phyloP scores from a whole-genome alignment of 78 protist genomes.

The Dictyostelium discoideum region DNA sequence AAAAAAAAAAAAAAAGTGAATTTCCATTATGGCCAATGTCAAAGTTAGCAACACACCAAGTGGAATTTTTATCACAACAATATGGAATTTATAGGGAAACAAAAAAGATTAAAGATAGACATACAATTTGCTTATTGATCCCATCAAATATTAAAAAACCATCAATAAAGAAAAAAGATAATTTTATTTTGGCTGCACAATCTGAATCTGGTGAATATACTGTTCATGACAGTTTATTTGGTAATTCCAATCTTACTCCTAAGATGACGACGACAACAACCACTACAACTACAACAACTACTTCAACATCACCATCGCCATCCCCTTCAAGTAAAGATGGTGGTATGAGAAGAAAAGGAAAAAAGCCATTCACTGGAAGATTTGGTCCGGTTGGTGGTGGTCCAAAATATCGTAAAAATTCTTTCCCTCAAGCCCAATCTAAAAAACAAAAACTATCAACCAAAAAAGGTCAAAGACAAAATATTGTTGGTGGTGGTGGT shows the following conservation, averaged over 20 bases:
- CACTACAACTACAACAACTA: neutral
- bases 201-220: slow-evolving; percentile 24
- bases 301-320: neutral
- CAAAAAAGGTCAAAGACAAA: neutral
- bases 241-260: neutral
- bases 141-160: slow-evolving; percentile 32
- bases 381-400: slow-evolving; percentile 14
- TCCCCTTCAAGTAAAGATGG: neutral
- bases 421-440: neutral
- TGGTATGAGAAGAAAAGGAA: neutral
- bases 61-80: slow-evolving; percentile 41
- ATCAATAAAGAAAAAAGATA: slow-evolving; percentile 57
- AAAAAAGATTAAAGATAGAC: slow-evolving; percentile 10
- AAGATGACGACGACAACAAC: neutral
- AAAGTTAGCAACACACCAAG: slow-evolving; percentile 34
- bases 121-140: slow-evolving; percentile 9
- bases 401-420: neutral
- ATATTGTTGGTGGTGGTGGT: neutral
- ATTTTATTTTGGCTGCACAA: slow-evolving; percentile 25
- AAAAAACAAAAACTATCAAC: slow-evolving; percentile 4
- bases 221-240: neutral
- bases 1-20: slow-evolving; percentile 8
- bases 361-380: neutral
- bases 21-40: slow-evolving; percentile 64
- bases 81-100: slow-evolving; percentile 27